phyloP scores from a whole-genome alignment of 75 land plant species.

The Pinus taeda region DNA sequence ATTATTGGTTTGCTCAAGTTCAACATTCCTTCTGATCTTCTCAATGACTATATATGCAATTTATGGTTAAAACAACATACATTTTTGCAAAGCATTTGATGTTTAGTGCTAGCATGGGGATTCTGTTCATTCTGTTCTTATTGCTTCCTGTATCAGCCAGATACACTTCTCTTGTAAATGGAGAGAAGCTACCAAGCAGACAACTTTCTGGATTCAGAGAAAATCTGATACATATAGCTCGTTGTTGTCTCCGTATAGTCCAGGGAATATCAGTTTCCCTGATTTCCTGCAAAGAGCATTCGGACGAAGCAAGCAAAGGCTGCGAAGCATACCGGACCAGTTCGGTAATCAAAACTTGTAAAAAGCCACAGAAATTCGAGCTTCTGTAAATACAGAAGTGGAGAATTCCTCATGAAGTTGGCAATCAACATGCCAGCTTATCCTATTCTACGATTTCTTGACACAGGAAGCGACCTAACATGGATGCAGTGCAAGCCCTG shows the following conservation, averaged over 20 bases:
- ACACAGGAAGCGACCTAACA: constrained; percentile 68
- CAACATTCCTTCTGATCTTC: no score
- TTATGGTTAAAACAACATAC: no score
- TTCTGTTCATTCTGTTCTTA: no score
- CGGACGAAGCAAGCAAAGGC: constrained; percentile 1
- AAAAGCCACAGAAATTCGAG: neutral
- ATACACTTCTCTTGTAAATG: no score
- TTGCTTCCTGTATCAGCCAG: no score
- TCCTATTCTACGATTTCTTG: constrained; percentile 32
- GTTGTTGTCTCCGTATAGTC: neutral
- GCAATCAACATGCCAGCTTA: constrained; percentile 56
- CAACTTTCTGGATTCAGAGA: constrained; percentile 4
- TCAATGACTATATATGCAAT: no score
- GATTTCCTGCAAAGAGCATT: neutral
- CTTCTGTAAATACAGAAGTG: constrained; percentile 14
- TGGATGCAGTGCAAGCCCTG: constrained; percentile 74
- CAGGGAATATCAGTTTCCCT: neutral
- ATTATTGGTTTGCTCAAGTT: no score
- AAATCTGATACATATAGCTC: neutral
- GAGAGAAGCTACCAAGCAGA: no score
- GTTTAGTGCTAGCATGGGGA: no score
- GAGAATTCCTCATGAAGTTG: constrained; percentile 45
- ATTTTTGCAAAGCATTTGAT: no score
- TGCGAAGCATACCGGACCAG: neutral
- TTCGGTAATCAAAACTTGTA: neutral